Percentiles rank a stretch among this genome's conserved stretches.
These are phyloP conservation scores for Macrophomina phaseolina DNA, from an alignment of 2,329 filamentous ascomycete species.

Conservation along the genomic window DNA sequence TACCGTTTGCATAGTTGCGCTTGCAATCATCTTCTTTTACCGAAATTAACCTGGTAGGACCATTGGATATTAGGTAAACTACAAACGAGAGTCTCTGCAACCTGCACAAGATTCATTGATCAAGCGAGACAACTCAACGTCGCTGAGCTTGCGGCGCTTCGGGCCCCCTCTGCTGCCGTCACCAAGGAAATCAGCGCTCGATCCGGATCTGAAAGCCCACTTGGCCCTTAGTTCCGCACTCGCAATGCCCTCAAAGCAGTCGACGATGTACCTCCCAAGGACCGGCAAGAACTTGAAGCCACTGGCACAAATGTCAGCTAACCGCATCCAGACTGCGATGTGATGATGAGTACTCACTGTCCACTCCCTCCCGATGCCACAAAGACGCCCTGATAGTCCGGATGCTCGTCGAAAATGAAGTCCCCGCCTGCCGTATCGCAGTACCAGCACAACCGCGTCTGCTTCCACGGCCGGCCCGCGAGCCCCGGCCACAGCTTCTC, in stretches of 20 bases:
- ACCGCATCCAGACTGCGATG: neutral
- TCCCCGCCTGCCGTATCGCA: conserved; percentile 74
- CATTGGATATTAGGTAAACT: no score
- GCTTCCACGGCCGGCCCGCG: conserved; percentile 64
- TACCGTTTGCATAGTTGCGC: no score
- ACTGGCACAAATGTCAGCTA: conserved; percentile 21
- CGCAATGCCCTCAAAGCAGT: conserved; percentile 23
- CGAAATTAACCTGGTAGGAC: no score
- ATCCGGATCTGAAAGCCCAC: conserved; percentile 30
- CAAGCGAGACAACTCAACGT: conserved; percentile 21
- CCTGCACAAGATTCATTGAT: no score
- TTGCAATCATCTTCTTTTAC: no score
- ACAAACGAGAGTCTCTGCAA: no score
- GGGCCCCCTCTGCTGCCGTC: conserved; percentile 32
- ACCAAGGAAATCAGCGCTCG: conserved; percentile 23
- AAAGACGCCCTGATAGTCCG: conserved; percentile 63
- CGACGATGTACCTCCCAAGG: conserved; percentile 30
- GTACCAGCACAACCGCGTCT: conserved; percentile 76
- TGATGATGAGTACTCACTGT: conserved; percentile 46
- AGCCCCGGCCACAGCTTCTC: conserved; percentile 43
- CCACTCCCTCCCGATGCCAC: conserved; percentile 68
- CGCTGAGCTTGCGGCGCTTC: conserved; percentile 26
- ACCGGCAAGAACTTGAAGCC: conserved; percentile 36
- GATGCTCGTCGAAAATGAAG: conserved; percentile 74
- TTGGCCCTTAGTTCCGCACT: conserved; percentile 25